Evolutionary conservation across 495 filamentous ascomycete species (phyloP).

Genomic region (Eremomyces bilateralis): DNA sequence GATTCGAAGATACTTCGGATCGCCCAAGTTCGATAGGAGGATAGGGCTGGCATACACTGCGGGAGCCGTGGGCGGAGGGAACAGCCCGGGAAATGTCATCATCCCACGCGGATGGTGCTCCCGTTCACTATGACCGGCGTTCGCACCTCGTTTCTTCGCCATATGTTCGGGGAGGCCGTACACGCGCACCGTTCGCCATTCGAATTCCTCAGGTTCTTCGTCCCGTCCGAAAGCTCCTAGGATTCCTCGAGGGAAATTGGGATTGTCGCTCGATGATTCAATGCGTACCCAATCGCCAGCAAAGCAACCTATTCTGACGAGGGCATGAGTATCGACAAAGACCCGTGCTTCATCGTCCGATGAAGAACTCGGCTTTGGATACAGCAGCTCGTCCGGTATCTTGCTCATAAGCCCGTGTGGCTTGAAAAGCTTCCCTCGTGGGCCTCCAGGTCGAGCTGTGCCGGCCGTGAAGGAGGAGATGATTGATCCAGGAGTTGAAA

Average conservation of each 20-base stretch:
- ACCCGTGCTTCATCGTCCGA: slow-evolving; percentile 75
- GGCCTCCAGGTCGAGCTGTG: slow-evolving; percentile 37
- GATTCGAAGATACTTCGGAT: slow-evolving; percentile 40
- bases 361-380: slow-evolving; percentile 62
- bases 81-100: neutral
- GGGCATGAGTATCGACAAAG: slow-evolving; percentile 65
- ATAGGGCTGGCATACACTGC: slow-evolving; percentile 66
- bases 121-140: slow-evolving; percentile 22
- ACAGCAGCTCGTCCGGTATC: slow-evolving; percentile 56
- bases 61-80: slow-evolving; percentile 17
- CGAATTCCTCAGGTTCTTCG: slow-evolving; percentile 26
- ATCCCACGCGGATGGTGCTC: too few relatives aligned
- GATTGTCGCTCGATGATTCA: slow-evolving; percentile 42
- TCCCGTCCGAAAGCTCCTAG: slow-evolving; percentile 11
- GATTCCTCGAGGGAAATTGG: slow-evolving; percentile 19
- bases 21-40: slow-evolving; percentile 62
- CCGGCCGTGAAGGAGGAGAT: slow-evolving; percentile 63
- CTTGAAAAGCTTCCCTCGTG: slow-evolving; percentile 43
- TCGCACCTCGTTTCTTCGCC: slow-evolving; percentile 26
- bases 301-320: slow-evolving; percentile 83
- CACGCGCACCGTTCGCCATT: slow-evolving; percentile 63
- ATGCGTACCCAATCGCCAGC: slow-evolving; percentile 95
- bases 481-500: slow-evolving; percentile 62
- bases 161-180: slow-evolving; percentile 58
- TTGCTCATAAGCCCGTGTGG: slow-evolving; percentile 49